phyloP scores from a whole-genome alignment of 2,329 filamentous ascomycete genomes.

The Cadophora sp. region DNA sequence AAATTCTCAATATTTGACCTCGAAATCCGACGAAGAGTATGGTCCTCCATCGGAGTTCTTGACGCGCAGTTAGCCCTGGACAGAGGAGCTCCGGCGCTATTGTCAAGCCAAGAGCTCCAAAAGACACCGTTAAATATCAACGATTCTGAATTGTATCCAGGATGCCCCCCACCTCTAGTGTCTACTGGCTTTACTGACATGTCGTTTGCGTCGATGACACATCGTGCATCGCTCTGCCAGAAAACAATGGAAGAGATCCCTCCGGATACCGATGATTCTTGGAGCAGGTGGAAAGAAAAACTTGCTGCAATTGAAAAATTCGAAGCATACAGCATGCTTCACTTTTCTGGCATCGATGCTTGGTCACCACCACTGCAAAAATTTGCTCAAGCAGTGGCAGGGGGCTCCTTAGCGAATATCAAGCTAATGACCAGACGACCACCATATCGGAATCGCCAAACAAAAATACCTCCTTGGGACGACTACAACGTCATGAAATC shows the following conservation, averaged over 20 bases:
- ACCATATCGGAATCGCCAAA: slow-evolving; percentile 12
- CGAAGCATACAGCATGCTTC: slow-evolving; percentile 10
- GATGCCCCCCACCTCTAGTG: not conserved
- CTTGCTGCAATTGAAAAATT: not conserved
- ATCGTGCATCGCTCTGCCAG: slow-evolving; percentile 20
- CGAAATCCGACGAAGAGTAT: slow-evolving; percentile 23
- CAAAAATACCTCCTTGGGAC: slow-evolving; percentile 17
- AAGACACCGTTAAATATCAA: slow-evolving; percentile 11
- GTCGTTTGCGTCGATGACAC: slow-evolving; percentile 22
- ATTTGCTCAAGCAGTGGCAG: slow-evolving; percentile 18
- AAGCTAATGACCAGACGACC: slow-evolving; percentile 20
- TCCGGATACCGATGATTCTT: slow-evolving; percentile 6
- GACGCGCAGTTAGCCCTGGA: slow-evolving; percentile 21
- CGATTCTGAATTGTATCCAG: slow-evolving; percentile 18
- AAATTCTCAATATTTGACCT: slow-evolving; percentile 11
- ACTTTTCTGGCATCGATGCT: slow-evolving; percentile 12
- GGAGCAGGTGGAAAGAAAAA: slow-evolving; percentile 11
- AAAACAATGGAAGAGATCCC: slow-evolving; percentile 13
- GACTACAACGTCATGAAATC: slow-evolving; percentile 22
- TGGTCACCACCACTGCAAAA: slow-evolving; percentile 14
- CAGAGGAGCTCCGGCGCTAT: slow-evolving; percentile 18
- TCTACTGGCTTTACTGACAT: slow-evolving; percentile 19
- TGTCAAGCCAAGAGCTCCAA: slow-evolving; percentile 12
- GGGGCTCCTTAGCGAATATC: slow-evolving; percentile 18
- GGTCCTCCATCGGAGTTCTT: slow-evolving; percentile 18